Conservation (phyloP, 2,329 filamentous ascomycete species). For the Chaetothyriales sp. region DNA sequence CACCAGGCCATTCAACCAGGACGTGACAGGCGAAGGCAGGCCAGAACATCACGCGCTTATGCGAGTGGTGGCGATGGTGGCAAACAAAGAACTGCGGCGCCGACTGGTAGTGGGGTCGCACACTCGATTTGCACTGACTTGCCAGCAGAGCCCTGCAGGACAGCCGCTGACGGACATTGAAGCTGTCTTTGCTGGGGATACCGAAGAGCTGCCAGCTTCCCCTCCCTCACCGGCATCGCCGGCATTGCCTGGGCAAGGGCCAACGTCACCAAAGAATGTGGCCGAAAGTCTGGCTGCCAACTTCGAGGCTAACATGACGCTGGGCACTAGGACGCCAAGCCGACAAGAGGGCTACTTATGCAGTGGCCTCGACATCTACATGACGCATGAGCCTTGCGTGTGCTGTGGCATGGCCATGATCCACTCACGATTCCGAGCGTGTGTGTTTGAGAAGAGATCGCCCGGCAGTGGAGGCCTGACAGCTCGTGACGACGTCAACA, state of each 20-base stretch:
- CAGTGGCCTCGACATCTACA: constrained; percentile 81
- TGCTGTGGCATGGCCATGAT: constrained; percentile 96
- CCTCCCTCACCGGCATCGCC: neutral
- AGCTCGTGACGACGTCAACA: constrained; percentile 30
- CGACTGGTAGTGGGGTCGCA: constrained; percentile 16
- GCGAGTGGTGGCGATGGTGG: constrained; percentile 31
- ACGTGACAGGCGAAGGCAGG: constrained; percentile 25
- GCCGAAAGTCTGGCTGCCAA: neutral
- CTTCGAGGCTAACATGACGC: neutral
- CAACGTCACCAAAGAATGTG: neutral
- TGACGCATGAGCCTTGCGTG: constrained; percentile 89
- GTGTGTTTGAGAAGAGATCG: constrained; percentile 71
- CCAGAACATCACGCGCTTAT: constrained; percentile 35
- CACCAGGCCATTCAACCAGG: constrained; percentile 11
- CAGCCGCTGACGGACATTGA: constrained; percentile 16
- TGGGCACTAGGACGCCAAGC: constrained; percentile 29
- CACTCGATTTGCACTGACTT: constrained; percentile 15
- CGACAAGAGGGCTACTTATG: constrained; percentile 72
- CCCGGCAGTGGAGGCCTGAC: constrained; percentile 67
- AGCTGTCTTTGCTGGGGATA: constrained; percentile 8
- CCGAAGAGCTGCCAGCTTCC: neutral
- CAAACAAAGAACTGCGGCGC: constrained; percentile 26
- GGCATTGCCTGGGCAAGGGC: too few species aligned
- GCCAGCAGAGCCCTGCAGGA: constrained; percentile 16
- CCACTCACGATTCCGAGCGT: constrained; percentile 79